phyloP scores from a whole-genome alignment of 75 land plant species.

The Picea sitchensis region DNA sequence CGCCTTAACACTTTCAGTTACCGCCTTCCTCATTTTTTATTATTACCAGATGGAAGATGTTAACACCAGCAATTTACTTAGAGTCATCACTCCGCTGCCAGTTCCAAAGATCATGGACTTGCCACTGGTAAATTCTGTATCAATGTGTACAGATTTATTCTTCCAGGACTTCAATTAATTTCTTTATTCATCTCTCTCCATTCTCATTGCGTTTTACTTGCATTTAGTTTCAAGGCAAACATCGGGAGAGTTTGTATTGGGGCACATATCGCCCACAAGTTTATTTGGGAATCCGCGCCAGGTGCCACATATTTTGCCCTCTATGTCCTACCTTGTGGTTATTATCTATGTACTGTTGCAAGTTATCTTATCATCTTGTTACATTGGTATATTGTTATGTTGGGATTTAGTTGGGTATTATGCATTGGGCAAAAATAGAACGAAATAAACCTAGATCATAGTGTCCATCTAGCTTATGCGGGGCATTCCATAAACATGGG shows the following conservation, averaged over 20 bases:
- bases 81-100: conserved; percentile 59
- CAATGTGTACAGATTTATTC: not conserved
- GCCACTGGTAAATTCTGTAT: conserved; percentile 36
- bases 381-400: not conserved
- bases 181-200: not conserved
- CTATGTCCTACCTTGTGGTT: no score
- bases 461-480: no score
- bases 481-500: no score
- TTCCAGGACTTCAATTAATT: not conserved
- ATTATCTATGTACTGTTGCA: no score
- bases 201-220: not conserved
- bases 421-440: no score
- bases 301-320: conserved; percentile 31
- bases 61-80: conserved; percentile 7
- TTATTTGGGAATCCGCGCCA: conserved; percentile 90
- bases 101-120: conserved; percentile 72
- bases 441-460: no score
- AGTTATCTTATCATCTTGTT: not conserved
- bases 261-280: conserved; percentile 93
- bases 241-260: conserved; percentile 88
- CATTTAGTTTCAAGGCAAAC: conserved; percentile 84
- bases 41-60: no score
- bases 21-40: no score
- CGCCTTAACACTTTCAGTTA: no score
- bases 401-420: no score